Evolutionary conservation across 768 basidiomycete species (phyloP).

Genomic region (Lactarius sanguifluus): DNA sequence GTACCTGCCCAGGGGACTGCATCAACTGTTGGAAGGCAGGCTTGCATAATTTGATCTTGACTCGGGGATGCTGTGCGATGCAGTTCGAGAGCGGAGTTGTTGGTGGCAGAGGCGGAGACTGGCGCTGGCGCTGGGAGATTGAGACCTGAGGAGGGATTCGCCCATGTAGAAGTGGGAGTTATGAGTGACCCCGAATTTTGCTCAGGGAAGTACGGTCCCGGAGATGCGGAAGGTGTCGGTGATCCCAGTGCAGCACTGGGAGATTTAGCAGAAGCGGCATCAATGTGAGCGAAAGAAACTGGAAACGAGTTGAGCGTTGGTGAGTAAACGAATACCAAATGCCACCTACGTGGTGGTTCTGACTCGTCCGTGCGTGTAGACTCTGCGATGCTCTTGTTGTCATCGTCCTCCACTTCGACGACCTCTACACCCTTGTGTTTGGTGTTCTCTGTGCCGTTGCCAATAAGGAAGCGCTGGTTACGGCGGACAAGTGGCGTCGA

Average conservation of each 20-base stretch:
- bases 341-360: conserved; percentile 1
- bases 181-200: conserved; percentile 1
- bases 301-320: not conserved
- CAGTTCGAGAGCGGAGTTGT: conserved; percentile 27
- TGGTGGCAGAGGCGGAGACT: not conserved
- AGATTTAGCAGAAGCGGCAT: conserved; percentile 21
- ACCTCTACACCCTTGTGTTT: conserved; percentile 41
- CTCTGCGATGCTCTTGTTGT: conserved; percentile 34
- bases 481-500: conserved; percentile 46
- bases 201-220: conserved; percentile 15
- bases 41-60: conserved; percentile 30
- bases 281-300: conserved; percentile 28
- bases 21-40: conserved; percentile 31
- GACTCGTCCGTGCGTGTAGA: conserved; percentile 16
- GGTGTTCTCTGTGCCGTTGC: conserved; percentile 42
- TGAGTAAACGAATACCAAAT: conserved; percentile 6
- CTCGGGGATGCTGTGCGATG: conserved; percentile 20
- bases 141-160: not conserved
- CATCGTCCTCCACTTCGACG: conserved; percentile 45
- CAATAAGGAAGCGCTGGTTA: conserved; percentile 67
- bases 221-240: not conserved
- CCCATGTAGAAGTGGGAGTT: conserved; percentile 11
- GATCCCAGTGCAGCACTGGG: conserved; percentile 13
- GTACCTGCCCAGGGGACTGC: conserved; percentile 33
- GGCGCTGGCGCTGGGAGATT: conserved; percentile 9